Conservation (phyloP, 495 filamentous ascomycete genomes). For the Penicillium arizonense region DNA sequence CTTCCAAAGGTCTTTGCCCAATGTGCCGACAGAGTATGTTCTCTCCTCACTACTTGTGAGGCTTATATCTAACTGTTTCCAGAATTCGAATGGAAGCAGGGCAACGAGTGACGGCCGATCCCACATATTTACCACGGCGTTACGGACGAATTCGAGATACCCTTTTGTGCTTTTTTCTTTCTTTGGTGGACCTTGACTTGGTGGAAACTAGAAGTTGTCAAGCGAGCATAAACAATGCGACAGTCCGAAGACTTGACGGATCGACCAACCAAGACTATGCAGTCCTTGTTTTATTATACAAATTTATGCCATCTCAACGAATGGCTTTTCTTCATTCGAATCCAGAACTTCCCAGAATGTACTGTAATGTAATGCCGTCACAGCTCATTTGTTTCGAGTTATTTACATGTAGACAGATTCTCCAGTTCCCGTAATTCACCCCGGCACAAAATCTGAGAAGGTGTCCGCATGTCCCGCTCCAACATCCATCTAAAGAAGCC, state of each 20-base stretch:
- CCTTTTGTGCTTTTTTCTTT: conserved; percentile 1
- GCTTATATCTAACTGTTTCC: conserved; percentile 19
- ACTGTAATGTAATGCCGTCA: too few relatives aligned
- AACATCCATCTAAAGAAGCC: too few relatives aligned
- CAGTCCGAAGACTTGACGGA: background rate
- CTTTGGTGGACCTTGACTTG: background rate
- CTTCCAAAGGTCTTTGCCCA: conserved; percentile 89
- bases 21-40: conserved; percentile 94
- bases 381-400: too few relatives aligned
- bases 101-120: conserved; percentile 34
- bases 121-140: conserved; percentile 8
- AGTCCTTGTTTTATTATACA: too few relatives aligned
- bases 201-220: background rate
- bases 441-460: too few relatives aligned
- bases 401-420: background rate
- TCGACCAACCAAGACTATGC: background rate
- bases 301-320: too few relatives aligned
- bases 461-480: too few relatives aligned
- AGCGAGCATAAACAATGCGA: background rate
- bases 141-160: conserved; percentile 13
- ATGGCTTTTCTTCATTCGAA: too few relatives aligned
- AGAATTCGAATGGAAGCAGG: conserved; percentile 71
- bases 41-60: conserved; percentile 3
- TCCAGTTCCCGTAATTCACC: too few relatives aligned
- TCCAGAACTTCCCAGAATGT: too few relatives aligned